Evolutionary conservation across 208 protist genomes (phyloP).

Genomic region (Acanthamoeba royreba): DNA sequence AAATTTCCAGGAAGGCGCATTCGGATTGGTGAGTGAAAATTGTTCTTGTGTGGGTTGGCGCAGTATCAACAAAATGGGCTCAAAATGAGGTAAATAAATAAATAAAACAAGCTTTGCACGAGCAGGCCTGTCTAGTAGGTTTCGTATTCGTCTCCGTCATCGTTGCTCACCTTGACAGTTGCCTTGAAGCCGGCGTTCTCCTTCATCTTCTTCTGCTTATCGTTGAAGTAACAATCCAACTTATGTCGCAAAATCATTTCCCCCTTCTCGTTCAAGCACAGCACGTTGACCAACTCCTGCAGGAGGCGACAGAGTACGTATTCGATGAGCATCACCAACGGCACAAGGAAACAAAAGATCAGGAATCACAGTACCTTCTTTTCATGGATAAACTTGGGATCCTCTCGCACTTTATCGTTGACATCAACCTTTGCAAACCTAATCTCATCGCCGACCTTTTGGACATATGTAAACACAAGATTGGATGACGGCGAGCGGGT

Average conservation of each 20-base stretch:
- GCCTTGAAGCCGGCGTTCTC: background rate
- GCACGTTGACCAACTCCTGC: constrained; percentile 19
- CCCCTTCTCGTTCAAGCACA: background rate
- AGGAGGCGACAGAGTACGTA: background rate
- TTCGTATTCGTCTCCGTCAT: constrained; percentile 23
- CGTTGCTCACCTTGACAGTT: background rate
- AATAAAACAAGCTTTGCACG: too few relatives aligned
- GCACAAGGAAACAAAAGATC: background rate
- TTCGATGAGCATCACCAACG: background rate
- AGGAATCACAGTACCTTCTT: background rate
- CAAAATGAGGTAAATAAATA: too few relatives aligned
- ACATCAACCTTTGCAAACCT: background rate
- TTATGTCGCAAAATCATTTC: constrained; percentile 1
- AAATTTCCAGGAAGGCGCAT: too few relatives aligned
- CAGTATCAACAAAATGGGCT: too few relatives aligned
- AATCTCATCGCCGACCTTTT: background rate
- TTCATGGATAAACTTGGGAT: constrained; percentile 11
- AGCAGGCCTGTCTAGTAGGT: too few relatives aligned
- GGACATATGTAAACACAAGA: constrained; percentile 32
- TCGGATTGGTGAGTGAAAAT: too few relatives aligned
- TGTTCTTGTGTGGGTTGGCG: too few relatives aligned
- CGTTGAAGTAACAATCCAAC: constrained; percentile 29
- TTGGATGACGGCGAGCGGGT: background rate
- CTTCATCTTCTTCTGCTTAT: constrained; percentile 14
- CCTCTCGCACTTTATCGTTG: background rate